Conservation (phyloP, 148 eudicot species). For the Vaccinium darrowii region DNA sequence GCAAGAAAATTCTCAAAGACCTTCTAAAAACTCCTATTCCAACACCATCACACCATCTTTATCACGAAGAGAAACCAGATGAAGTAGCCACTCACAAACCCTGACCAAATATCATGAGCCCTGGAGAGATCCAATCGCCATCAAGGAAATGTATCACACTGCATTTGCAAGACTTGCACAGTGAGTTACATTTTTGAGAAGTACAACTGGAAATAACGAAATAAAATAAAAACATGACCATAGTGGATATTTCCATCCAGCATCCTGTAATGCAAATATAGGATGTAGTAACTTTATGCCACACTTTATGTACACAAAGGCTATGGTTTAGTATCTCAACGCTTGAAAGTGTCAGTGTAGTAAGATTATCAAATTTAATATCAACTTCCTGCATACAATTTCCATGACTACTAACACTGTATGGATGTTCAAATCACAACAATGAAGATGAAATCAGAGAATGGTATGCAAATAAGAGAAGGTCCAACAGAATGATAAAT, state of each 20-base stretch:
- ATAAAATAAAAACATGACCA: background rate
- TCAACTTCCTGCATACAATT: background rate
- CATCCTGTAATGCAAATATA: background rate
- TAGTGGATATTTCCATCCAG: background rate
- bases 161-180: constrained; percentile 12
- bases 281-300: background rate
- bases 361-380: background rate
- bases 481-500: no score
- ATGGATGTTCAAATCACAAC: background rate
- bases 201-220: background rate
- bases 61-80: constrained; percentile 17
- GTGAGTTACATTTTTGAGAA: background rate
- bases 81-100: constrained; percentile 24
- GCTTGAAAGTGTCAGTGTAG: background rate
- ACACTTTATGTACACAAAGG: background rate
- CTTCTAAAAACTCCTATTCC: constrained; percentile 7
- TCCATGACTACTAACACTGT: background rate
- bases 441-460: background rate
- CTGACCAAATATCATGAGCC: constrained; percentile 12
- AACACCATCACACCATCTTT: constrained; percentile 19
- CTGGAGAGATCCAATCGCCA: background rate
- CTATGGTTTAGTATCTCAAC: background rate
- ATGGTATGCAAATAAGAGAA: background rate
- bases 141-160: background rate
- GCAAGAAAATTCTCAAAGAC: background rate